Evolutionary conservation across 345 rosid genomes (phyloP).

Genomic region (Lenwebbia sp.): DNA sequence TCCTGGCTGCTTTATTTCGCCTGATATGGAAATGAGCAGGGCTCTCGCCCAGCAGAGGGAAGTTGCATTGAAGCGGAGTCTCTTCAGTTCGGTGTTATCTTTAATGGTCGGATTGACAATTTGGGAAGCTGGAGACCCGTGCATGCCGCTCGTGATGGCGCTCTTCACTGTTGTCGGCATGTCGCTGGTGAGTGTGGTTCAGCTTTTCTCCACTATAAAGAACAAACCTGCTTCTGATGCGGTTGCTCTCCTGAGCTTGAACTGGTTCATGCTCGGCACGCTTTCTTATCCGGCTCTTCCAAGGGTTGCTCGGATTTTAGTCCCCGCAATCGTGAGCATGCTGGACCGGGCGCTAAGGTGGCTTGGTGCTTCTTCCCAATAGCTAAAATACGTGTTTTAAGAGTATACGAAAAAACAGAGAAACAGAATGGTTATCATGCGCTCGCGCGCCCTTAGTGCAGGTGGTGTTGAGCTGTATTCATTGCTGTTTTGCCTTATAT

Average conservation of each 20-base stretch:
- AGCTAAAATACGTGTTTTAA: neutral
- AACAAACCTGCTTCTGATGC: constrained; percentile 74
- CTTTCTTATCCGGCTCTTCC: constrained; percentile 68
- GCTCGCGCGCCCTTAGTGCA: too few relatives aligned
- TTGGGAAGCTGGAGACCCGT: constrained; percentile 54
- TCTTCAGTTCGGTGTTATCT: constrained; percentile 54
- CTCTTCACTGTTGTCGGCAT: constrained; percentile 65
- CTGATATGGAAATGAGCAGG: constrained; percentile 8
- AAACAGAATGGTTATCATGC: too few relatives aligned
- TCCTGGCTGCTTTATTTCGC: constrained; percentile 7
- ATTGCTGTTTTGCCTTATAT: neutral
- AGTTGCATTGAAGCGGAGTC: constrained; percentile 42
- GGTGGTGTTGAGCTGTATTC: too few relatives aligned
- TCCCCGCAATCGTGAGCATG: constrained; percentile 5
- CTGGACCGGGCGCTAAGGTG: constrained; percentile 5
- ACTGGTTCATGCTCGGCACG: constrained; percentile 74
- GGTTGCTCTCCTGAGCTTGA: constrained; percentile 67
- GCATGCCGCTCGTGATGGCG: constrained; percentile 70
- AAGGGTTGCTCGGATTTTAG: constrained; percentile 27
- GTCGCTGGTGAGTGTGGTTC: constrained; percentile 59
- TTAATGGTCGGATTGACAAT: constrained; percentile 54
- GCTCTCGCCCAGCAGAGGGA: constrained; percentile 22
- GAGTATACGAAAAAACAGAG: neutral
- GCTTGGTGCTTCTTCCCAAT: constrained; percentile 12
- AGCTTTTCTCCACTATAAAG: constrained; percentile 49